Evolutionary conservation across 805 yeast genomes (phyloP).

Genomic region (Ogataea pignaliae): DNA sequence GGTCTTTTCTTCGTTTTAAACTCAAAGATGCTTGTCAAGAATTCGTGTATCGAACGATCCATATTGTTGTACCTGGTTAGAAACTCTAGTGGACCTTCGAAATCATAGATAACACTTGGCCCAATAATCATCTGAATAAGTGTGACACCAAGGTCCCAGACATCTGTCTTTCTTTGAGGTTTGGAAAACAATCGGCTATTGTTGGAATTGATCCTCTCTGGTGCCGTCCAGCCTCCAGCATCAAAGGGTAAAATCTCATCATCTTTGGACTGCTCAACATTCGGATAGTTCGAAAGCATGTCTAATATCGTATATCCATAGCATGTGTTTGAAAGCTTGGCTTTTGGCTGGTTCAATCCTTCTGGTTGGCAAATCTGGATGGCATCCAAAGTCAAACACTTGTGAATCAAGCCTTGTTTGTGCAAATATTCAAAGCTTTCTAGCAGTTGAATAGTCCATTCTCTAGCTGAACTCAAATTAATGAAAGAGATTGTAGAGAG

Average conservation of each 20-base stretch:
- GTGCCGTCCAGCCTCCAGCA: constrained; percentile 65
- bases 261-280: constrained; percentile 18
- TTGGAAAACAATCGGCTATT: constrained; percentile 29
- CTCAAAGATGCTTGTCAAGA: constrained; percentile 63
- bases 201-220: constrained; percentile 48
- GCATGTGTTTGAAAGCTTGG: constrained; percentile 57
- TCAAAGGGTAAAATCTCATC: constrained; percentile 24
- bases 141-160: constrained; percentile 87
- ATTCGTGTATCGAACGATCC: constrained; percentile 60
- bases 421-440: constrained; percentile 85
- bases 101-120: constrained; percentile 47
- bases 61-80: constrained; percentile 32
- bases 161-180: constrained; percentile 79
- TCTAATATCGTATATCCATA: constrained; percentile 48
- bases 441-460: constrained; percentile 82
- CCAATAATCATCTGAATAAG: constrained; percentile 67
- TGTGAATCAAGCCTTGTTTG: constrained; percentile 79
- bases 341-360: constrained; percentile 49
- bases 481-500: constrained; percentile 63
- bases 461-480: constrained; percentile 70
- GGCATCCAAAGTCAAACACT: constrained; percentile 57
- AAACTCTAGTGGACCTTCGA: constrained; percentile 60
- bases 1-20: constrained; percentile 66
- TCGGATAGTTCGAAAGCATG: constrained; percentile 31
- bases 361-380: constrained; percentile 47